Base-by-base conservation (phyloP, 306 rosid genomes). In the Datisca glomerata region DNA sequence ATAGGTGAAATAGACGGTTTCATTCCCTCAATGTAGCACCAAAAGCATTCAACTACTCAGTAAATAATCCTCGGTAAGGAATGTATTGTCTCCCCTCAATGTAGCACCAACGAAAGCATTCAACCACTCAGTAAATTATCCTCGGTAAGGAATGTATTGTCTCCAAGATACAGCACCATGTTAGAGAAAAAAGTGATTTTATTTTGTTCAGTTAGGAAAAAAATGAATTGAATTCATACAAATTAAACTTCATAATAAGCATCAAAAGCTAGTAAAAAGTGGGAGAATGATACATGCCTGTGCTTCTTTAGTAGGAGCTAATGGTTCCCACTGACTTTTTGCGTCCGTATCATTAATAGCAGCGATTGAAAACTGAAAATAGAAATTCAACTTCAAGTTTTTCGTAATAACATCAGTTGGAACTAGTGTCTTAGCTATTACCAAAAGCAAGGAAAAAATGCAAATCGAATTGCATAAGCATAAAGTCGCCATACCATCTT, bases 301-400 rank as follows among this genome's bases (percentile, higher is more conserved):
- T 21, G 95, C 95, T 70, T 89, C 97, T 75, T 89, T 83, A 33
- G 97, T 89, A 2, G 97, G 97, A 41, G 95, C 97, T 47, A 83
- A 64, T 18, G 95, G 97, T 51, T 89, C 86, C 97, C 97, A 89
- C 32, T 67, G 71, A 45, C 58, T 72, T 77, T 55, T 74, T 41
- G 93, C 55, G 28, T 80, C 86, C 1, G 93, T 74, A 21, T 87
- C 97, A 56, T 89, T 89, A 69, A 89, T 89, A 24, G 97, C 97
- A 34, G 97, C 70, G 64, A 83, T 83, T 51, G 97, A 80, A 65
- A 89, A 89, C 97, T 89, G 75, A 49, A 11, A 24, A n/a, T n/a
- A n/a, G n/a, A n/a, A n/a, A n/a, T n/a, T n/a, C n/a, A n/a, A n/a
- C n/a, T n/a, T n/a, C n/a, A n/a, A n/a, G n/a, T n/a, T n/a, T n/a